Evolutionary conservation across 805 yeast genomes (phyloP).

Genomic region (Wickerhamomyces subpelliculosus): DNA sequence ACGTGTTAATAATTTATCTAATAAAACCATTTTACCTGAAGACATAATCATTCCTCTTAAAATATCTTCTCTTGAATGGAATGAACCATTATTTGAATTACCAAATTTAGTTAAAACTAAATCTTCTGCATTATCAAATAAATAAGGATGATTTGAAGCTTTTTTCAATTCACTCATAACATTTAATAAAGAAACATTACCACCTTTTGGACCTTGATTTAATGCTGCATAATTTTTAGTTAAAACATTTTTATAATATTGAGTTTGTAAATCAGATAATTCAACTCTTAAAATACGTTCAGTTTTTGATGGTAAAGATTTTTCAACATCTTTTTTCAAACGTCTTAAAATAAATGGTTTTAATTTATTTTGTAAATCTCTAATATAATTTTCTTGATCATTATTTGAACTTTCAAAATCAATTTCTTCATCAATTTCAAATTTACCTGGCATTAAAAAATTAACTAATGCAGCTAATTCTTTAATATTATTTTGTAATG

Average conservation of each 20-base stretch:
- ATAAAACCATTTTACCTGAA: constrained; percentile 94
- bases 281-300: constrained; percentile 95
- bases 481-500: constrained; percentile 90
- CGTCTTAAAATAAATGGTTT: constrained; percentile 92
- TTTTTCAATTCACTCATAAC: constrained; percentile 94
- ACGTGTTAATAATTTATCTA: constrained; percentile 82
- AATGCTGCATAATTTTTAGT: constrained; percentile 90
- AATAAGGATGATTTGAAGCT: constrained; percentile 94
- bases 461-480: constrained; percentile 93
- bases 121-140: constrained; percentile 90
- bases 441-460: constrained; percentile 93
- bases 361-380: constrained; percentile 73
- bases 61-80: constrained; percentile 64
- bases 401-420: constrained; percentile 87
- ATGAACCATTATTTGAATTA: constrained; percentile 32
- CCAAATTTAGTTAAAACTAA: constrained; percentile 65
- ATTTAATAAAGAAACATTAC: constrained; percentile 78
- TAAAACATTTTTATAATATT: constrained; percentile 87
- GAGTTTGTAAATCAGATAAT: constrained; percentile 89
- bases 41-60: constrained; percentile 93
- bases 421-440: constrained; percentile 86
- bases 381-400: constrained; percentile 83
- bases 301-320: constrained; percentile 90
- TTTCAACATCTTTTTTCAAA: constrained; percentile 94
- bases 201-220: constrained; percentile 72